Percentiles rank a stretch among this genome's conserved stretches.
phyloP scores from a whole-genome alignment of 2,329 filamentous ascomycete genomes.

The Colletotrichum brevisporum region DNA sequence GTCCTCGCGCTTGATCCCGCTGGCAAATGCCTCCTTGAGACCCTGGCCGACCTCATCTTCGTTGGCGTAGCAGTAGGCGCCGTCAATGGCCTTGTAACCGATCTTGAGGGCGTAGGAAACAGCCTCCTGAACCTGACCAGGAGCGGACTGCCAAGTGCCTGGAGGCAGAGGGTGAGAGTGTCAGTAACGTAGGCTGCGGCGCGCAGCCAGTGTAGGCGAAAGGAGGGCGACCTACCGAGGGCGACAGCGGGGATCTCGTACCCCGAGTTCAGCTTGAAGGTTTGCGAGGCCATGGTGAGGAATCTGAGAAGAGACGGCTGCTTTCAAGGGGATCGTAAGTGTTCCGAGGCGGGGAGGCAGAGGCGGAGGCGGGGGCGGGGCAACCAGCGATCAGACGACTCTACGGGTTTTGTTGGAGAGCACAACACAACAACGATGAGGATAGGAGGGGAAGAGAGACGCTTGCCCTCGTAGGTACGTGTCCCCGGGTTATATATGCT shows the following conservation, averaged over 20 bases:
- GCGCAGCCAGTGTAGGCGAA: background rate
- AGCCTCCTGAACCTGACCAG: constrained; percentile 70
- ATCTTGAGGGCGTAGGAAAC: constrained; percentile 70
- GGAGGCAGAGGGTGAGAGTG: constrained; percentile 20
- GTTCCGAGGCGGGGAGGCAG: background rate
- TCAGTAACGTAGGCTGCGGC: constrained; percentile 21
- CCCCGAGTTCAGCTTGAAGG: constrained; percentile 76
- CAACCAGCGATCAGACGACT: background rate
- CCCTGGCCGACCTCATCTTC: constrained; percentile 87
- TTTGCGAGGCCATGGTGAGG: constrained; percentile 64
- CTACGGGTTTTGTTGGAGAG: no score
- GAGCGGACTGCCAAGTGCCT: constrained; percentile 77
- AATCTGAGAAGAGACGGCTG: no score
- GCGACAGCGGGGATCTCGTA: constrained; percentile 74
- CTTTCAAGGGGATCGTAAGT: constrained; percentile 1
- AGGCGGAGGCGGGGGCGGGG: constrained; percentile 36
- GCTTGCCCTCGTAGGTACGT: background rate
- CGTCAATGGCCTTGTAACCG: constrained; percentile 76
- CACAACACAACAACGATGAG: no score
- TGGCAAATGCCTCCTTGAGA: constrained; percentile 78
- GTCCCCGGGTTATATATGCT: constrained; percentile 31
- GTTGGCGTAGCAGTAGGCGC: constrained; percentile 84
- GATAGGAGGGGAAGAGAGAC: background rate
- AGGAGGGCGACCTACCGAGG: constrained; percentile 61
- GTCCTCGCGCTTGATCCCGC: constrained; percentile 82